These are phyloP conservation scores for Oryza meridionalis DNA, from an alignment of 176 grass and related monocot species.

Conservation along the genomic window DNA sequence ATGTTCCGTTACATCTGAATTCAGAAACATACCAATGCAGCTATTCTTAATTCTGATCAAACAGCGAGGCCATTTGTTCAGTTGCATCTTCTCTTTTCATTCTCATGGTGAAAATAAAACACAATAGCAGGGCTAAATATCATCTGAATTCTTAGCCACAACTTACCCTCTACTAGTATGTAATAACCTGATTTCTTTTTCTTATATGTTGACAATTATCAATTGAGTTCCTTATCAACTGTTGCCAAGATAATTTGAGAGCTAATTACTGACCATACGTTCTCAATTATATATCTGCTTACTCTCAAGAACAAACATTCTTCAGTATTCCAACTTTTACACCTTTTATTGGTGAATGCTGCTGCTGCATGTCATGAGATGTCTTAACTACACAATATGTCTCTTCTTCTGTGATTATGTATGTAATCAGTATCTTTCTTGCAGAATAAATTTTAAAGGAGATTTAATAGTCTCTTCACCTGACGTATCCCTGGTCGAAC, in stretches of 20 bases:
- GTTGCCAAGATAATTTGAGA: background rate
- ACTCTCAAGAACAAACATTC: background rate
- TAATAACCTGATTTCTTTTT: background rate
- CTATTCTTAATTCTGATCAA: slow-evolving; percentile 18
- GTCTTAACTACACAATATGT: background rate
- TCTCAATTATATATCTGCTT: slow-evolving; percentile 21
- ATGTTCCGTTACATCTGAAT: slow-evolving; percentile 11
- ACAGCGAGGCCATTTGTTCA: slow-evolving; percentile 4
- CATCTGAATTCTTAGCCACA: background rate
- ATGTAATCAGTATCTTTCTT: slow-evolving; percentile 27
- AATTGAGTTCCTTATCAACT: background rate
- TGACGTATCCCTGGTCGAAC: slow-evolving; percentile 75
- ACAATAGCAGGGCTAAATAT: background rate
- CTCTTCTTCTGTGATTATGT: background rate
- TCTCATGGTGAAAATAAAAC: background rate
- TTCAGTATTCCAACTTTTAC: slow-evolving; percentile 5
- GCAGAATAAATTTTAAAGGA: slow-evolving; percentile 83
- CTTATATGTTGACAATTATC: slow-evolving; percentile 10
- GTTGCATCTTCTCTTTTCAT: background rate
- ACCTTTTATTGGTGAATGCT: background rate
- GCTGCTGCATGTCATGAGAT: background rate
- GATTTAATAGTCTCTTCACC: slow-evolving; percentile 72
- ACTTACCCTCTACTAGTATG: background rate
- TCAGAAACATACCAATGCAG: background rate
- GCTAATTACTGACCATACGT: background rate